Conservation (phyloP, 2,329 filamentous ascomycete species). For the Nothopassalora personata region DNA sequence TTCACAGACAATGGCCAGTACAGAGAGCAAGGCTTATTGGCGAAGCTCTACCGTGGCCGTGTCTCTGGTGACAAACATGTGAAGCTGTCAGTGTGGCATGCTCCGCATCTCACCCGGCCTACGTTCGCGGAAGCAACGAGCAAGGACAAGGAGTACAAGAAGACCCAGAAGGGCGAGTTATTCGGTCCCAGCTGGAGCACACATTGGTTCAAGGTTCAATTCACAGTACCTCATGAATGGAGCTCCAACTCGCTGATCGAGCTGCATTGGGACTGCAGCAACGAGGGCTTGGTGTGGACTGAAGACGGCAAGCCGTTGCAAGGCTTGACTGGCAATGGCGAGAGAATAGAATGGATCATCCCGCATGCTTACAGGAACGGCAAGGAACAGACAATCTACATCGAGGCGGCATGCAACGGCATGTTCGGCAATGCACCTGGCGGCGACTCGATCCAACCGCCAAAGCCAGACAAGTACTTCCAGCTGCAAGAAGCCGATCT, state of each 20-base stretch:
- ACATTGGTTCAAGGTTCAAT: constrained; percentile 86
- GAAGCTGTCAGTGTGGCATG: constrained; percentile 62
- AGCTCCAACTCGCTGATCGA: constrained; percentile 76
- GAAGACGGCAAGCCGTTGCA: constrained; percentile 86
- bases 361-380: constrained; percentile 77
- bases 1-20: constrained; percentile 73
- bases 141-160: constrained; percentile 61
- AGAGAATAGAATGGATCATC: constrained; percentile 86
- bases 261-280: constrained; percentile 92
- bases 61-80: constrained; percentile 68
- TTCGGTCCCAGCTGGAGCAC: constrained; percentile 97
- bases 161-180: constrained; percentile 66
- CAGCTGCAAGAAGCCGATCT: constrained; percentile 73
- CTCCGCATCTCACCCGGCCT: constrained; percentile 71
- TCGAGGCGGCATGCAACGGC: constrained; percentile 97
- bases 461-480: constrained; percentile 77
- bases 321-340: constrained; percentile 82
- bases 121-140: constrained; percentile 76
- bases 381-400: constrained; percentile 81
- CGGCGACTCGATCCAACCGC: constrained; percentile 83
- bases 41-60: constrained; percentile 67
- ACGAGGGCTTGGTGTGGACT: constrained; percentile 91
- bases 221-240: constrained; percentile 71
- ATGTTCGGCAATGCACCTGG: constrained; percentile 94
- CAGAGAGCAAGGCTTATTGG: constrained; percentile 36